phyloP scores from a whole-genome alignment of 139 green algal species.

The Tetraselmis striata region DNA sequence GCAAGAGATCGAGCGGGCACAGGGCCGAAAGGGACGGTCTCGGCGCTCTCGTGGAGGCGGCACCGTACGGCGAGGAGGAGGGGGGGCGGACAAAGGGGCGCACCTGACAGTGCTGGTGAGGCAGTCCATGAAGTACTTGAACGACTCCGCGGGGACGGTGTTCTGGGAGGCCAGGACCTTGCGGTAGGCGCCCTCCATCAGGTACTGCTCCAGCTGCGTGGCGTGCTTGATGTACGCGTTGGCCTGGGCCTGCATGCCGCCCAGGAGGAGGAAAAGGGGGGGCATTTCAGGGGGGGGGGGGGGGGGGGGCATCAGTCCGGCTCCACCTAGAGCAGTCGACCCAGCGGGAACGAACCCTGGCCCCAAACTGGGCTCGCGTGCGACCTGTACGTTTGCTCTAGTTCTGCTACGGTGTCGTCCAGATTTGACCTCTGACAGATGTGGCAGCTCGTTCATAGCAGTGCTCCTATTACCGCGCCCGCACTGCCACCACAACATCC shows the following conservation, averaged over 20 bases:
- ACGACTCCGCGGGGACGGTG: slow-evolving; percentile 26
- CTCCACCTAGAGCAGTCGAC: no score
- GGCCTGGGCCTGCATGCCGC: slow-evolving; percentile 20
- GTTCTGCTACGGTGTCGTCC: no score
- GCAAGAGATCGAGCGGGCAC: neutral
- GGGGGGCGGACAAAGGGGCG: neutral
- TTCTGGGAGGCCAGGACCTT: slow-evolving; percentile 59
- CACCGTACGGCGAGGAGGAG: neutral
- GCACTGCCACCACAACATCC: no score
- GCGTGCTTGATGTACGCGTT: slow-evolving; percentile 47
- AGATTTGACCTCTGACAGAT: no score
- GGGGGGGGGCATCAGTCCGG: no score
- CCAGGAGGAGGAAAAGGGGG: neutral
- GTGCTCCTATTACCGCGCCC: no score
- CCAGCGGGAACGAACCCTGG: no score
- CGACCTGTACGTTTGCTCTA: no score
- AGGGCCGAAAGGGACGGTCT: neutral
- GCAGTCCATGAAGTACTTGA: slow-evolving; percentile 68
- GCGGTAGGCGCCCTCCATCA: slow-evolving; percentile 96
- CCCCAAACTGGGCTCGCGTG: no score
- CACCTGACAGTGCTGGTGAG: slow-evolving; percentile 75
- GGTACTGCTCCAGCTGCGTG: slow-evolving; percentile 83
- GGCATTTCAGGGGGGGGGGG: no score
- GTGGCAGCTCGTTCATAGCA: no score
- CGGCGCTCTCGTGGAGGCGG: neutral